These are phyloP conservation scores for Thyridium curvatum DNA, from an alignment of 2,329 filamentous ascomycete species.

Conservation along the genomic window DNA sequence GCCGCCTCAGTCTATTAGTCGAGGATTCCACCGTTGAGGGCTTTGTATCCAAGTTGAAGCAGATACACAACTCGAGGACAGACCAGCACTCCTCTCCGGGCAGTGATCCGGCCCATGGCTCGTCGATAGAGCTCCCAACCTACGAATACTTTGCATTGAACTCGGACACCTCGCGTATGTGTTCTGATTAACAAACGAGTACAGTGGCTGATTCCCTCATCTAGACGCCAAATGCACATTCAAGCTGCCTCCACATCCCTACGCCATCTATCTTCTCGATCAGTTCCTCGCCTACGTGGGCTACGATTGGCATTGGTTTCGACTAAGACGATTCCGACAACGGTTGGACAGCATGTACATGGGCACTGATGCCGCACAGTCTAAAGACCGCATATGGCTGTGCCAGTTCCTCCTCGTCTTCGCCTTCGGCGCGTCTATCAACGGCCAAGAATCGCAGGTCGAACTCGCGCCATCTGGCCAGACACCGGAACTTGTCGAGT, in stretches of 20 bases:
- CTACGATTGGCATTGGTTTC: slow-evolving; percentile 6
- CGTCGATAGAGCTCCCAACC: not conserved
- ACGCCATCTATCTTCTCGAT: slow-evolving; percentile 1
- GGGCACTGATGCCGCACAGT: not conserved
- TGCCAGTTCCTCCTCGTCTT: slow-evolving; percentile 2
- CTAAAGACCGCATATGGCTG: slow-evolving; percentile 5
- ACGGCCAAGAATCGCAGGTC: not conserved
- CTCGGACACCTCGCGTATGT: slow-evolving; percentile 3
- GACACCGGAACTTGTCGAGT: too few species aligned
- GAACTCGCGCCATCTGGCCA: too few species aligned
- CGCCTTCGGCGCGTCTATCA: slow-evolving; percentile 3
- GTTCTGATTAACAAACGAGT: too few species aligned
- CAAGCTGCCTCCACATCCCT: slow-evolving; percentile 3
- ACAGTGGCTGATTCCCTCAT: too few species aligned
- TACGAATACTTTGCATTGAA: slow-evolving; percentile 6
- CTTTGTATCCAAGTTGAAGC: slow-evolving; percentile 4
- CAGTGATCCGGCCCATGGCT: not conserved
- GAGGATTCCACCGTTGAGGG: not conserved
- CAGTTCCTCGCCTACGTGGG: slow-evolving; percentile 3
- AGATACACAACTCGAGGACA: slow-evolving; percentile 1
- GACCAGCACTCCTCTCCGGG: too few species aligned
- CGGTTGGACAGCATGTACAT: slow-evolving; percentile 2
- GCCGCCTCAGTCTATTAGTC: not conserved
- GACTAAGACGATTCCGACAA: slow-evolving; percentile 1
- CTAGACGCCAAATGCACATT: slow-evolving; percentile 6